phyloP scores from a whole-genome alignment of 768 basidiomycete species.

The Mrakia frigida region DNA sequence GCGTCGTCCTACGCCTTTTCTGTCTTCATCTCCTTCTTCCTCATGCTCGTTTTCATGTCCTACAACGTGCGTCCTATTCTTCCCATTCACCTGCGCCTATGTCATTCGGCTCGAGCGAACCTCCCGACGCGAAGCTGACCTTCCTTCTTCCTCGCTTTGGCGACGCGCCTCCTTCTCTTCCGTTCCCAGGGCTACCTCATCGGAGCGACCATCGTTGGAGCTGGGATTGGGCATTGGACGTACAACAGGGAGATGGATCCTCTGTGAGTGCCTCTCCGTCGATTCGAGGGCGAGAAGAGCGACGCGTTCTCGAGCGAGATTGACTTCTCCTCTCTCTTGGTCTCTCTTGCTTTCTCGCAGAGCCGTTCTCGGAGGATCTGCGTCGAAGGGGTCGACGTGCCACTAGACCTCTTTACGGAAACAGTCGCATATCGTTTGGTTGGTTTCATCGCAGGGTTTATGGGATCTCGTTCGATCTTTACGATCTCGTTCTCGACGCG shows the following conservation, averaged over 20 bases:
- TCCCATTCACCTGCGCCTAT: too few species aligned
- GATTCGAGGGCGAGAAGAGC: background rate
- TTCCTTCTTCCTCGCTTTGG: background rate
- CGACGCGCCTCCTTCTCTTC: too few species aligned
- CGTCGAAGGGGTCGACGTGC: background rate
- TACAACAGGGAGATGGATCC: constrained; percentile 29
- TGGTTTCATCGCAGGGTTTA: too few species aligned
- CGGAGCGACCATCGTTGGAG: constrained; percentile 15
- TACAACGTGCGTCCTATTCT: background rate
- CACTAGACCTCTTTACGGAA: background rate
- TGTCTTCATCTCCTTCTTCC: constrained; percentile 19
- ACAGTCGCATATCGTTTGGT: too few species aligned
- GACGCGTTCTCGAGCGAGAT: background rate
- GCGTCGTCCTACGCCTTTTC: constrained; percentile 18
- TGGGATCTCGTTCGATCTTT: too few species aligned
- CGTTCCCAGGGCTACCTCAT: constrained; percentile 26
- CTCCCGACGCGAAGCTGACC: background rate
- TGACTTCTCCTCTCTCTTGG: background rate
- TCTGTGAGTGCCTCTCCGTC: background rate
- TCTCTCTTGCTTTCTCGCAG: background rate
- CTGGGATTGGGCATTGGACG: constrained; percentile 15
- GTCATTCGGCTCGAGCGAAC: background rate
- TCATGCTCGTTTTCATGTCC: constrained; percentile 30
- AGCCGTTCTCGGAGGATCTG: background rate
- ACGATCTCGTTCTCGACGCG: too few species aligned